Conservation (phyloP, 768 basidiomycete species). For the Brasilioporus rufonigricans region DNA sequence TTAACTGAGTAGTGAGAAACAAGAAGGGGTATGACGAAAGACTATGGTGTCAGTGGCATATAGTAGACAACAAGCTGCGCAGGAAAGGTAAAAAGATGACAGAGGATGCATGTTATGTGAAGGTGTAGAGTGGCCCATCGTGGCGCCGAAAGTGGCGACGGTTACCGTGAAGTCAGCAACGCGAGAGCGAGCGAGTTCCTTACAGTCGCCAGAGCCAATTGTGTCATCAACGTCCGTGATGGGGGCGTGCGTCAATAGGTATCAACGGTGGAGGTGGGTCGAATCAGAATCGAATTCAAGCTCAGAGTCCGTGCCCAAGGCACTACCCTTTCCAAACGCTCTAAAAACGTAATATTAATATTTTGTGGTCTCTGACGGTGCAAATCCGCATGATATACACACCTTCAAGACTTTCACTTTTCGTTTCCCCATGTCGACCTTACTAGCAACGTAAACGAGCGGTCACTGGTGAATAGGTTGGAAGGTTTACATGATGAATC, state of each 20-base stretch:
- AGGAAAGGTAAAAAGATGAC: no score
- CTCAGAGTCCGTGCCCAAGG: slow-evolving; percentile 4
- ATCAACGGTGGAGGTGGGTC: slow-evolving; percentile 3
- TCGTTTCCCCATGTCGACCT: slow-evolving; percentile 20
- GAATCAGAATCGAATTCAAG: not conserved
- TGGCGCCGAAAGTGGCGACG: no score
- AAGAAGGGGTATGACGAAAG: no score
- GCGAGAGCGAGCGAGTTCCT: no score
- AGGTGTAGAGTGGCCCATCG: no score
- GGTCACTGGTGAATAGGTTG: slow-evolving; percentile 4
- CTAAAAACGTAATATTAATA: slow-evolving; percentile 2
- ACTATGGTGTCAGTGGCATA: no score
- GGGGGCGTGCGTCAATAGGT: not conserved
- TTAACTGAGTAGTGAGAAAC: no score
- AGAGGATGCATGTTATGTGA: no score
- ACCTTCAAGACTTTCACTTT: slow-evolving; percentile 20
- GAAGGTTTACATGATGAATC: slow-evolving; percentile 8
- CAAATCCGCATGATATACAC: not conserved
- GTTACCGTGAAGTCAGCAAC: no score
- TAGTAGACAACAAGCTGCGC: no score
- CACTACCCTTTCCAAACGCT: slow-evolving; percentile 1
- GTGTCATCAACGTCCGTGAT: not conserved
- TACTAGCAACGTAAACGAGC: not conserved
- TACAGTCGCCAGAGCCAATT: not conserved
- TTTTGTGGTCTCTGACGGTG: not conserved